phyloP scores from a whole-genome alignment of 2,329 filamentous ascomycete species.

The Emmonsiellopsis sp. region DNA sequence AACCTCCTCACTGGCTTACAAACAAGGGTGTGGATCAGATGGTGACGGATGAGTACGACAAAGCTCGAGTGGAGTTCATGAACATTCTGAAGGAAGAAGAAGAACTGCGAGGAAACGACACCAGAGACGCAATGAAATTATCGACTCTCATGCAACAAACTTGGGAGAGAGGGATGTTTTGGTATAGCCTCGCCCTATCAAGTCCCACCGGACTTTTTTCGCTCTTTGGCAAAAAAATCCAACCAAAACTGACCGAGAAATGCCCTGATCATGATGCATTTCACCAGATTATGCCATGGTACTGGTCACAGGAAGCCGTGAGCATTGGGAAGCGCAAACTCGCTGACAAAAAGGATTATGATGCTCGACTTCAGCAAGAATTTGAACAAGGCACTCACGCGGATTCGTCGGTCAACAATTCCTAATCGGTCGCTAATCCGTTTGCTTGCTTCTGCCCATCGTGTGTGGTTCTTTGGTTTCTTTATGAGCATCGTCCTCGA shows the following conservation, averaged over 20 bases:
- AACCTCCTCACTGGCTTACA: slow-evolving; percentile 18
- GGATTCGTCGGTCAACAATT: too few relatives aligned
- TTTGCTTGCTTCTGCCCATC: too few relatives aligned
- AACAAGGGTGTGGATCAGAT: slow-evolving; percentile 13
- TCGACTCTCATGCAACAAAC: slow-evolving; percentile 9
- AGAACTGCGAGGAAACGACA: slow-evolving; percentile 3
- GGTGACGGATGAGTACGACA: slow-evolving; percentile 11
- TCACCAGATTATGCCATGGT: slow-evolving; percentile 13
- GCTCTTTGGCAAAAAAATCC: slow-evolving; percentile 14
- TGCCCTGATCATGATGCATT: slow-evolving; percentile 11
- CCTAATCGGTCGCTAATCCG: too few relatives aligned
- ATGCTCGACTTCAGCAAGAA: not conserved
- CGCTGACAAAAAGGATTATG: not conserved
- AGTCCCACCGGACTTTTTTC: slow-evolving; percentile 16
- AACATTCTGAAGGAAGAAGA: slow-evolving; percentile 3
- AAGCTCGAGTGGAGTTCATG: slow-evolving; percentile 12
- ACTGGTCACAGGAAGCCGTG: slow-evolving; percentile 12
- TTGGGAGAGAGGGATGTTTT: slow-evolving; percentile 13
- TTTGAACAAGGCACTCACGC: not conserved
- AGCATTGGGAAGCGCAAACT: slow-evolving; percentile 8
- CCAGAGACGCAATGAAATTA: not conserved
- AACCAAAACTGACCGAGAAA: slow-evolving; percentile 8
- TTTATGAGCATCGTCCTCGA: too few relatives aligned
- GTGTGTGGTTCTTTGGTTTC: too few relatives aligned
- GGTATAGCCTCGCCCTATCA: slow-evolving; percentile 12